Percentiles rank a stretch among this genome's conserved stretches.
These are phyloP conservation scores for Potentilla sterilis DNA, from an alignment of 306 rosid species.

Conservation along the genomic window DNA sequence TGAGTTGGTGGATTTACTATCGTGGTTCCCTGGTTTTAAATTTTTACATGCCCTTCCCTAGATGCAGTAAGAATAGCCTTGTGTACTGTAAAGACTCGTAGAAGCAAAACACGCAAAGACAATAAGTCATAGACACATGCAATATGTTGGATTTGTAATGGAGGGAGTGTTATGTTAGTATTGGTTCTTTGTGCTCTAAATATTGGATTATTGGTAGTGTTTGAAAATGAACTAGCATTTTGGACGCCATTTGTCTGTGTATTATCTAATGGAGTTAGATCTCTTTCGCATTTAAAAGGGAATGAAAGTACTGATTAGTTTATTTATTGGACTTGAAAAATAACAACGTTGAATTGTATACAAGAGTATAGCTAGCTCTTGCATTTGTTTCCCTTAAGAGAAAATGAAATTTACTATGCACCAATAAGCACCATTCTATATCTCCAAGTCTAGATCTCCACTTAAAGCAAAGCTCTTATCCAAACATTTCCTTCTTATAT, in stretches of 20 bases:
- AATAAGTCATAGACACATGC: no score
- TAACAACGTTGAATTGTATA: background rate
- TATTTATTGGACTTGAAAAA: background rate
- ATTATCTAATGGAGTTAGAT: background rate
- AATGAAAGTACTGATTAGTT: background rate
- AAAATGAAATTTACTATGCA: background rate
- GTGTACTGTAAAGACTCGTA: no score
- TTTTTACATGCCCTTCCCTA: conserved; percentile 38
- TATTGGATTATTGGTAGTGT: background rate
- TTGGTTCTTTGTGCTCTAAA: no score
- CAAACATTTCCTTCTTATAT: background rate
- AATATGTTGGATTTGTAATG: no score
- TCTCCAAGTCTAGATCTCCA: background rate
- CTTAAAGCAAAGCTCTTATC: background rate
- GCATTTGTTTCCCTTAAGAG: background rate
- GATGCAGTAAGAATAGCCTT: conserved; percentile 79
- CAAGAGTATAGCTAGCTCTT: background rate
- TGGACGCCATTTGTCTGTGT: no score
- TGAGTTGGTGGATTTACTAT: no score
- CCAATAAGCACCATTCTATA: background rate
- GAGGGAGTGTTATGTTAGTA: background rate
- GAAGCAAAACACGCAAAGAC: no score
- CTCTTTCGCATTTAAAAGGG: background rate
- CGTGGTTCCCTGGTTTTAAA: no score
- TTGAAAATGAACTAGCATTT: background rate